Conservation (phyloP, 1,284 basidiomycete species). For the Amylostereum areolatum region DNA sequence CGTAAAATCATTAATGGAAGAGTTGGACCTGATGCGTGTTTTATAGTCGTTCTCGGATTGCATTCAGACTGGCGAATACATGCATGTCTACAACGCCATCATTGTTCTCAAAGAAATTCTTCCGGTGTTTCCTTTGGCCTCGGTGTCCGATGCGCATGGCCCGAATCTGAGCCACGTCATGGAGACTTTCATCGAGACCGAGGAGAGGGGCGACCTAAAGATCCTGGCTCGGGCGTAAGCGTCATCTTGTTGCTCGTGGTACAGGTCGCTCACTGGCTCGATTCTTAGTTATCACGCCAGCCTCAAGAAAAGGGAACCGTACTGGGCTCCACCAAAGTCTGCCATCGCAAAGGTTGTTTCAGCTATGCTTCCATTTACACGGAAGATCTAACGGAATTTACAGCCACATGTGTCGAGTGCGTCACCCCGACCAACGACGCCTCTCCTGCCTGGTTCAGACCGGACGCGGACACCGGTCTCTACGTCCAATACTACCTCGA, state of each 20-base stretch:
- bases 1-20: conserved; percentile 1
- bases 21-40: neutral
- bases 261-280: neutral
- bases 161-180: conserved; percentile 58
- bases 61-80: conserved; percentile 78
- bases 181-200: conserved; percentile 63
- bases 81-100: conserved; percentile 92
- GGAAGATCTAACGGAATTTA: conserved; percentile 4
- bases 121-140: conserved; percentile 76
- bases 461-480: conserved; percentile 21
- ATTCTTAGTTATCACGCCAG: conserved; percentile 57
- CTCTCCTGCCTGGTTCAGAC: conserved; percentile 27
- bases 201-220: conserved; percentile 78
- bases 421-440: conserved; percentile 28
- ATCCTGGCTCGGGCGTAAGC: conserved; percentile 74
- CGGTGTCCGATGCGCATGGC: conserved; percentile 49
- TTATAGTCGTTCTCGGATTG: conserved; percentile 55
- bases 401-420: conserved; percentile 29
- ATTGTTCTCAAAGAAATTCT: conserved; percentile 86
- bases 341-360: conserved; percentile 3
- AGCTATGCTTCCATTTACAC: conserved; percentile 14
- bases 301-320: conserved; percentile 59
- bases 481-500: conserved; percentile 23
- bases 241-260: conserved; percentile 1
- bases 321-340: conserved; percentile 42